Evolutionary conservation across 371 early-diverging fungal genomes (phyloP).

Genomic region (Coemansia sp.): DNA sequence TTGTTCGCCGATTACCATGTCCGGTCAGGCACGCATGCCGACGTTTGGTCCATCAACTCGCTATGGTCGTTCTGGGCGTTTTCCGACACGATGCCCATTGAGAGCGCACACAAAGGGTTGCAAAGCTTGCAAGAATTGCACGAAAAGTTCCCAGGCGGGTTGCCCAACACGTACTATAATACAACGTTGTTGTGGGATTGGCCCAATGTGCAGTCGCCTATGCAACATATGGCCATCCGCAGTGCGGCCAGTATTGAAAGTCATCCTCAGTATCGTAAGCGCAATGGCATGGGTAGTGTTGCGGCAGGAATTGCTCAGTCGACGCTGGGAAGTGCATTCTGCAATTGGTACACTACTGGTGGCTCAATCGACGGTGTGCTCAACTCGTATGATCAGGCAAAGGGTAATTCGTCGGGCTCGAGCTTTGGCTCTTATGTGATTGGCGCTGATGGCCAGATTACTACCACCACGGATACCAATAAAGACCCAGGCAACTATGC

Average conservation of each 20-base stretch:
- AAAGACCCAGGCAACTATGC: slow-evolving; percentile 76
- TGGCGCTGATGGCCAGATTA: slow-evolving; percentile 57
- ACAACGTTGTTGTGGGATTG: slow-evolving; percentile 82
- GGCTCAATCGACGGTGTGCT: slow-evolving; percentile 51
- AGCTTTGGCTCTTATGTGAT: slow-evolving; percentile 31
- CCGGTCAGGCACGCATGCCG: slow-evolving; percentile 13
- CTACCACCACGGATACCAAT: slow-evolving; percentile 73
- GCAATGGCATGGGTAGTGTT: slow-evolving; percentile 20
- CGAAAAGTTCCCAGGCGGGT: slow-evolving; percentile 58
- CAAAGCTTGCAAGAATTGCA: slow-evolving; percentile 23
- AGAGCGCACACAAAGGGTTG: slow-evolving; percentile 21
- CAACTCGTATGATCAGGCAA: slow-evolving; percentile 7
- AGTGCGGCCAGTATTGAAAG: slow-evolving; percentile 33
- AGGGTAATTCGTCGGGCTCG: slow-evolving; percentile 3
- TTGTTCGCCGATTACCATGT: slow-evolving; percentile 37
- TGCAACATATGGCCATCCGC: slow-evolving; percentile 58
- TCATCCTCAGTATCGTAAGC: not conserved
- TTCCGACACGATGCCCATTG: slow-evolving; percentile 28
- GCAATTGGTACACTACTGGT: slow-evolving; percentile 73
- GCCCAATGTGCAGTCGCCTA: slow-evolving; percentile 80
- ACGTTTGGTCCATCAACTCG: slow-evolving; percentile 45
- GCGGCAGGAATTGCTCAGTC: slow-evolving; percentile 62
- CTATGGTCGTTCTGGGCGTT: slow-evolving; percentile 55
- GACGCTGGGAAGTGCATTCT: slow-evolving; percentile 63
- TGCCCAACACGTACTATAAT: slow-evolving; percentile 64